These are phyloP conservation scores for Spathaspora boniae DNA, from an alignment of 805 yeast genomes.

Conservation along the genomic window DNA sequence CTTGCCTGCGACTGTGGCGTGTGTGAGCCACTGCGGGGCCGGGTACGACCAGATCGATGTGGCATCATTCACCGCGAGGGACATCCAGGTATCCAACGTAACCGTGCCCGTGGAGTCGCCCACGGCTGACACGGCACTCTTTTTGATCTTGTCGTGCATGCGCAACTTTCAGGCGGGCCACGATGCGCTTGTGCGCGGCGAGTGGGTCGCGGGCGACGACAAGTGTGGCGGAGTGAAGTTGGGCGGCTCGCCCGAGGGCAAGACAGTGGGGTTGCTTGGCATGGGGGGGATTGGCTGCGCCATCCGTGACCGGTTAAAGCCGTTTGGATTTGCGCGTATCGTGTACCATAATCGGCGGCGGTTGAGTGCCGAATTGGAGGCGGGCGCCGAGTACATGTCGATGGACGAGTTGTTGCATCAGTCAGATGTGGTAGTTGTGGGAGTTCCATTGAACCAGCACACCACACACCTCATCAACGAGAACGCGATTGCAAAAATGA, in stretches of 20 bases:
- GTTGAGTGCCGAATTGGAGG: constrained; percentile 59
- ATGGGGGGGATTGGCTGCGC: constrained; percentile 90
- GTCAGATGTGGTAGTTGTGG: constrained; percentile 70
- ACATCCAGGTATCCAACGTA: constrained; percentile 62
- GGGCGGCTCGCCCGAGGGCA: constrained; percentile 75
- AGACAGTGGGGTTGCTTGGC: constrained; percentile 78
- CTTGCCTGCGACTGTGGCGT: constrained; percentile 51
- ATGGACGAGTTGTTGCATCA: constrained; percentile 62
- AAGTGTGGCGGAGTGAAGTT: constrained; percentile 49
- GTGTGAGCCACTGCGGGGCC: constrained; percentile 65
- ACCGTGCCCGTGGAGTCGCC: constrained; percentile 65
- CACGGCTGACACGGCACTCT: constrained; percentile 71
- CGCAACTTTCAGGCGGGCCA: constrained; percentile 66
- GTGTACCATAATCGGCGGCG: constrained; percentile 68
- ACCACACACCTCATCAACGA: constrained; percentile 69
- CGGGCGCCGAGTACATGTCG: constrained; percentile 64
- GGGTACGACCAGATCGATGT: constrained; percentile 73
- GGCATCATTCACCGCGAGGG: constrained; percentile 44
- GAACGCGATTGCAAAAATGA: constrained; percentile 62
- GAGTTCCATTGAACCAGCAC: constrained; percentile 70
- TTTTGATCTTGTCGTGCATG: constrained; percentile 56
- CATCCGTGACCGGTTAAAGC: constrained; percentile 63
- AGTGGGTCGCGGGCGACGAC: constrained; percentile 46
- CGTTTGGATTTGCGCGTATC: constrained; percentile 71
- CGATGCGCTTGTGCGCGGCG: constrained; percentile 47